Evolutionary conservation across 495 filamentous ascomycete genomes (phyloP).

Genomic region (Penicillium salamii): DNA sequence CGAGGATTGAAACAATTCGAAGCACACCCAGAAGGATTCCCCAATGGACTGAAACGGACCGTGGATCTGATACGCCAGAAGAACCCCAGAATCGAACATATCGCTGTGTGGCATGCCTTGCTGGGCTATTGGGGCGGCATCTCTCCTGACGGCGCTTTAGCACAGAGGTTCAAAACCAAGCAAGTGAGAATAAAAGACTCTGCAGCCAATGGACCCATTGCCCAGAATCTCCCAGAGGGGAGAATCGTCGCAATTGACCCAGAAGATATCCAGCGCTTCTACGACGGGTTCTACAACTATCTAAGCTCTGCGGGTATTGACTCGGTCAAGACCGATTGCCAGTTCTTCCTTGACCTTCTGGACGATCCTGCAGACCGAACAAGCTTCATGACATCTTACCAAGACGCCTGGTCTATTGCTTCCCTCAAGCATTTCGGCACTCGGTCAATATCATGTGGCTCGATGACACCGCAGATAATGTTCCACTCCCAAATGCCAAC

Average conservation of each 20-base stretch:
- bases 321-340: slow-evolving; percentile 85
- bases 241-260: slow-evolving; percentile 63
- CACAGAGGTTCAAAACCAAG: slow-evolving; percentile 73
- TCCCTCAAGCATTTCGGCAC: slow-evolving; percentile 71
- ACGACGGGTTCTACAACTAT: slow-evolving; percentile 88
- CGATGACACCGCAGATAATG: slow-evolving; percentile 74
- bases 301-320: slow-evolving; percentile 67
- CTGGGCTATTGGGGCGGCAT: slow-evolving; percentile 95
- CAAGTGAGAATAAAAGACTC: slow-evolving; percentile 58
- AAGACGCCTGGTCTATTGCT: slow-evolving; percentile 83
- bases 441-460: slow-evolving; percentile 90
- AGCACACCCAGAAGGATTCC: slow-evolving; percentile 77
- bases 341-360: slow-evolving; percentile 80
- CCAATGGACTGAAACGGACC: slow-evolving; percentile 68
- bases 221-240: slow-evolving; percentile 18
- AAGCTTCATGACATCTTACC: slow-evolving; percentile 68
- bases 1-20: slow-evolving; percentile 71
- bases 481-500: slow-evolving; percentile 78
- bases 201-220: slow-evolving; percentile 57
- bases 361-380: slow-evolving; percentile 63
- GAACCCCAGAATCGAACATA: slow-evolving; percentile 72
- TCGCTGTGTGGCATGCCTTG: slow-evolving; percentile 96
- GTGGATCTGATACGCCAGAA: slow-evolving; percentile 63
- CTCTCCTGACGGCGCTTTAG: slow-evolving; percentile 65
- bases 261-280: slow-evolving; percentile 71